These are phyloP conservation scores for Allium cepa DNA, from an alignment of 106 monocot genomes.

Conservation along the genomic window DNA sequence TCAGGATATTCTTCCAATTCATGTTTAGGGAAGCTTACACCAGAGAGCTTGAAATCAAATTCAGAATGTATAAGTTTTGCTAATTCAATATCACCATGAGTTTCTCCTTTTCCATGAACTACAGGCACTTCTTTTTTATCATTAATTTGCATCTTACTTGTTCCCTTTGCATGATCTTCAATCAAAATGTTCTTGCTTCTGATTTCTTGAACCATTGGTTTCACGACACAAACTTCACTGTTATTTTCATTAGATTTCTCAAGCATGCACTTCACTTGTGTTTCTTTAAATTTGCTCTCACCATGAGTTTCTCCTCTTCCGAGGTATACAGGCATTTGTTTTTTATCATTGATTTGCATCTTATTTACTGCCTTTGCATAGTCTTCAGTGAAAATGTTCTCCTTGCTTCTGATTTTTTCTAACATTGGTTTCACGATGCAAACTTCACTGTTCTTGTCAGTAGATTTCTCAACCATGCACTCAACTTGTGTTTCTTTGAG, in stretches of 20 bases:
- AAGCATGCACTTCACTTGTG: not conserved
- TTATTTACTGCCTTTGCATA: too few relatives aligned
- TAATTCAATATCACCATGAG: too few relatives aligned
- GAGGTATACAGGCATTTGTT: too few relatives aligned
- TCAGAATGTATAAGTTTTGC: not conserved
- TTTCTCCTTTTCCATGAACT: too few relatives aligned
- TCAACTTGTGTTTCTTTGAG: not conserved
- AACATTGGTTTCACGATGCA: not conserved
- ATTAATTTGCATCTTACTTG: not conserved
- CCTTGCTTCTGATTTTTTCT: not conserved
- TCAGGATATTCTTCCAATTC: not conserved
- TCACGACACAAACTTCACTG: not conserved
- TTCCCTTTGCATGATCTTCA: not conserved
- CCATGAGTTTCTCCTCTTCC: not conserved
- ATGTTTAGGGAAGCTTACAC: too few relatives aligned
- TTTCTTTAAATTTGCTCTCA: not conserved
- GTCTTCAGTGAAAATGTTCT: not conserved
- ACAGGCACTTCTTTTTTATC: not conserved
- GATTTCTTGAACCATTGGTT: not conserved
- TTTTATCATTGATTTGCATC: too few relatives aligned
- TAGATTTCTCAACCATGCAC: not conserved
- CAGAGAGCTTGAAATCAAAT: not conserved
- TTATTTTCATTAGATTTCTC: not conserved
- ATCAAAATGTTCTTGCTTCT: not conserved
- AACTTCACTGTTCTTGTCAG: not conserved